Conservation (phyloP, 139 green algal species). For the Gonium pectorale region DNA sequence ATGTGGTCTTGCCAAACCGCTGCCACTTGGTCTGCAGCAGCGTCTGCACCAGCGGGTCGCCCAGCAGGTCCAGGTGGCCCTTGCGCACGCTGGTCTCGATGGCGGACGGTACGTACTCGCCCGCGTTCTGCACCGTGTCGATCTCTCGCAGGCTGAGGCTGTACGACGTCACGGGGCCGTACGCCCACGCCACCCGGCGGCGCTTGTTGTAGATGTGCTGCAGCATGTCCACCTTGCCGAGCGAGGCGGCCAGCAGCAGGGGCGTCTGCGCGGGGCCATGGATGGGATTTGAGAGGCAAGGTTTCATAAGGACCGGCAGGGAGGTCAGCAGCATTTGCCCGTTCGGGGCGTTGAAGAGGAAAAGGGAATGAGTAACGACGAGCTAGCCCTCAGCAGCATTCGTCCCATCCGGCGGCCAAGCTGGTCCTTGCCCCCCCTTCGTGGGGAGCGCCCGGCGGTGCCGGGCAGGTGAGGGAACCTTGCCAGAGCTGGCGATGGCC, state of each 20-base stretch:
- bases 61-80: constrained; percentile 61
- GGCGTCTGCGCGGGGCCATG: constrained; percentile 53
- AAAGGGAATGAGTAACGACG: neutral
- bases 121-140: constrained; percentile 57
- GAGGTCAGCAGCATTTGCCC: no score
- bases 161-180: constrained; percentile 68
- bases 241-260: constrained; percentile 62
- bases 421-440: no score
- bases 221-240: constrained; percentile 65
- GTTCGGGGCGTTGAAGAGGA: neutral
- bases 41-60: constrained; percentile 63
- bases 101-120: constrained; percentile 54
- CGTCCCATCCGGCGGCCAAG: no score
- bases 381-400: no score
- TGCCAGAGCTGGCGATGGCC: no score
- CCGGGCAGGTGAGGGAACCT: no score
- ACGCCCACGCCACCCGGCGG: constrained; percentile 59
- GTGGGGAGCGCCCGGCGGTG: no score
- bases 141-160: constrained; percentile 69
- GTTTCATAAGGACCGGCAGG: no score
- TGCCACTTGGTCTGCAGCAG: constrained; percentile 69
- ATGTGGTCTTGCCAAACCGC: constrained; percentile 56
- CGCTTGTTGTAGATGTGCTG: constrained; percentile 74
- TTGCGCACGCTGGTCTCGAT: constrained; percentile 63
- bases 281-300: neutral